Evolutionary conservation across 1,284 basidiomycete species (phyloP).

Genomic region (Rhizoctonia solani): DNA sequence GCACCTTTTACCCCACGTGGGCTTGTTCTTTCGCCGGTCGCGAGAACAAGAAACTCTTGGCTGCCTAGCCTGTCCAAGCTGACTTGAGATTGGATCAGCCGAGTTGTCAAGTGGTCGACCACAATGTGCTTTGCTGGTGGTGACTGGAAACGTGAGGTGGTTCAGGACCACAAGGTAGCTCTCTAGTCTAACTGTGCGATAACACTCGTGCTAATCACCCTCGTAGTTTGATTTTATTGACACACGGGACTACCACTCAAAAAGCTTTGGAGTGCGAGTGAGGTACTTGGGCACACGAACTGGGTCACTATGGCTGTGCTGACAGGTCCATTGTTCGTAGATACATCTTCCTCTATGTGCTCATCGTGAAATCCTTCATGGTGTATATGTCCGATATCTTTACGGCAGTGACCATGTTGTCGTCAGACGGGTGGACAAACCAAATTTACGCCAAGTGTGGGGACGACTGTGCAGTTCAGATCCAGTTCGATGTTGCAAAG

Average conservation of each 20-base stretch:
- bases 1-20: conserved; percentile 4
- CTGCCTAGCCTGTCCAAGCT: conserved; percentile 41
- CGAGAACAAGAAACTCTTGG: conserved; percentile 13
- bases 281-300: too few species aligned
- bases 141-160: conserved; percentile 95
- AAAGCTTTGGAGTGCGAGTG: conserved; percentile 81
- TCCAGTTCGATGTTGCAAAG: conserved; percentile 87
- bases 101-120: conserved; percentile 37
- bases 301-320: conserved; percentile 51
- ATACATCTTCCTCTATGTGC: conserved; percentile 88
- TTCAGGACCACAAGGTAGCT: conserved; percentile 94
- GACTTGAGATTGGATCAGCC: background rate
- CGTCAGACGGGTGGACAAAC: conserved; percentile 88
- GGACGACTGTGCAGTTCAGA: conserved; percentile 72
- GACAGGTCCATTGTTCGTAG: conserved; percentile 50
- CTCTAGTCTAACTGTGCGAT: background rate
- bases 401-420: conserved; percentile 94
- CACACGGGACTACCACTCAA: conserved; percentile 87
- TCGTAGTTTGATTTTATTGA: conserved; percentile 95
- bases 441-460: conserved; percentile 83
- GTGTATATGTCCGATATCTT: conserved; percentile 98
- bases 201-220: conserved; percentile 8
- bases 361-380: conserved; percentile 91
- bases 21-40: conserved; percentile 31
- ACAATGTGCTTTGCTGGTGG: conserved; percentile 73